These are phyloP conservation scores for Penicillium sumatraense DNA, from an alignment of 2,329 filamentous ascomycete genomes.

Conservation along the genomic window DNA sequence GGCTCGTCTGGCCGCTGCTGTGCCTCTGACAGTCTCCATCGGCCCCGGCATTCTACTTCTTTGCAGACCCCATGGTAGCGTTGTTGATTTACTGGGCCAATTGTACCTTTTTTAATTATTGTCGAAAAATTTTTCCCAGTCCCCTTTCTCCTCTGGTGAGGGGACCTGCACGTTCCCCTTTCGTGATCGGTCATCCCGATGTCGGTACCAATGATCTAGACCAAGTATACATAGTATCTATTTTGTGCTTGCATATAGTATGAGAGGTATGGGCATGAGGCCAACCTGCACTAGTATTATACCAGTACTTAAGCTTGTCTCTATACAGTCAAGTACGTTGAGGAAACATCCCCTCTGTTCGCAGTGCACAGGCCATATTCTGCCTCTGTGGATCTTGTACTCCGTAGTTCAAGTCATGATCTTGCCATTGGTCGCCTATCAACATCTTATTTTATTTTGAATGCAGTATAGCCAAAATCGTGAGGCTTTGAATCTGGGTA, in stretches of 20 bases:
- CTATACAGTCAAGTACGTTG: background rate
- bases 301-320: background rate
- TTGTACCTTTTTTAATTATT: background rate
- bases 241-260: background rate
- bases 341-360: background rate
- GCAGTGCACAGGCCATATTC: background rate
- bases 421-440: background rate
- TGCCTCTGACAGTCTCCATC: background rate
- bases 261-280: background rate
- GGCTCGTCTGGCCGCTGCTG: background rate
- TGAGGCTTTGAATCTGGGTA: too few species aligned
- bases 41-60: background rate
- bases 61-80: background rate
- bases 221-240: background rate
- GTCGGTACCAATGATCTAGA: background rate
- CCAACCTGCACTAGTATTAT: background rate
- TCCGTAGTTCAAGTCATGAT: background rate
- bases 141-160: background rate
- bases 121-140: too few species aligned
- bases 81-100: background rate
- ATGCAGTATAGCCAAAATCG: too few species aligned
- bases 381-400: background rate
- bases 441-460: background rate
- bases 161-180: background rate
- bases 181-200: background rate